These are phyloP conservation scores for Fusarium protoensiforme DNA, from an alignment of 2,329 filamentous ascomycete species.

Conservation along the genomic window DNA sequence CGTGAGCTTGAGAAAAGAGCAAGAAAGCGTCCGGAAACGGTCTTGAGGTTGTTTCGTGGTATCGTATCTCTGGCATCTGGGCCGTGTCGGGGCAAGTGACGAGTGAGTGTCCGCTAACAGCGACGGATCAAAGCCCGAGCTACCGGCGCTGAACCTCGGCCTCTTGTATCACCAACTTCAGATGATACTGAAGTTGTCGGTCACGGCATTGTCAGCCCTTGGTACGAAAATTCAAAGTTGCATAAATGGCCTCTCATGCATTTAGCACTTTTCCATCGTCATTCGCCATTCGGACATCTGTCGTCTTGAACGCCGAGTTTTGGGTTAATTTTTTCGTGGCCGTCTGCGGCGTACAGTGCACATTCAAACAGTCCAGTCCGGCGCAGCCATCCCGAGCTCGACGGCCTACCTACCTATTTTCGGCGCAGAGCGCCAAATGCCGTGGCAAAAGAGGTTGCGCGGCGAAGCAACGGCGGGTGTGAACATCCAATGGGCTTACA, in stretches of 20 bases:
- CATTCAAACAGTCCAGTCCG: constrained; percentile 23
- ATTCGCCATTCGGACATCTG: constrained; percentile 22
- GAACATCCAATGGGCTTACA: constrained; percentile 18
- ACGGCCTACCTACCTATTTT: not conserved
- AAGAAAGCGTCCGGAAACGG: constrained; percentile 30
- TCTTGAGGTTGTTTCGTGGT: constrained; percentile 4
- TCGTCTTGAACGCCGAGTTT: constrained; percentile 22
- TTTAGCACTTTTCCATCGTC: constrained; percentile 21
- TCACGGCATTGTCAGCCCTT: not conserved
- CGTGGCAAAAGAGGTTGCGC: constrained; percentile 33
- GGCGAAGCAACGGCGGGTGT: constrained; percentile 9
- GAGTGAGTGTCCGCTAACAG: constrained; percentile 15
- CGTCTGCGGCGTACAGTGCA: constrained; percentile 22
- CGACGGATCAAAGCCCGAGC: constrained; percentile 21
- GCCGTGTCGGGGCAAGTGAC: not conserved
- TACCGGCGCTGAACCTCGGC: constrained; percentile 23
- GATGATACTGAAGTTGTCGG: constrained; percentile 10
- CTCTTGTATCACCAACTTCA: constrained; percentile 32
- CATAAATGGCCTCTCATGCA: constrained; percentile 31
- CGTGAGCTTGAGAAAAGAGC: not conserved
- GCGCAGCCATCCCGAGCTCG: constrained; percentile 24
- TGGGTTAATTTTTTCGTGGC: constrained; percentile 10
- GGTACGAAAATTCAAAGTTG: constrained; percentile 9
- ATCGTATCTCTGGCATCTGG: constrained; percentile 13
- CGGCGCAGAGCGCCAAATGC: constrained; percentile 23